Evolutionary conservation across 768 basidiomycete genomes (phyloP).

Genomic region (Amanita muscaria): DNA sequence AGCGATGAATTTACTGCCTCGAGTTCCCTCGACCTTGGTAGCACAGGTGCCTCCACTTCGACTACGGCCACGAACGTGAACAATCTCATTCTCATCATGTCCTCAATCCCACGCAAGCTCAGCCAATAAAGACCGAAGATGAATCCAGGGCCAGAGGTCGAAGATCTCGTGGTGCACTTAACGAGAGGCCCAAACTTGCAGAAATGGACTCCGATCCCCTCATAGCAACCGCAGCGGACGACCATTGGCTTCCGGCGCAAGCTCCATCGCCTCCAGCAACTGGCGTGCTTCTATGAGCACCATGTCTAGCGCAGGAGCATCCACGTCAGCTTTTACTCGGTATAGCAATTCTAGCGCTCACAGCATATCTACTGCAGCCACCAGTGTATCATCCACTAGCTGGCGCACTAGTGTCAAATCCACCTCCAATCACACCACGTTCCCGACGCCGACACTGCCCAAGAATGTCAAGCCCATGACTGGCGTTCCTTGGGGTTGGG

Average conservation of each 20-base stretch:
- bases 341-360: constrained; percentile 70
- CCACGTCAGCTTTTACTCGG: constrained; percentile 65
- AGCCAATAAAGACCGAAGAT: constrained; percentile 28
- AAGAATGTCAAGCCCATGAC: constrained; percentile 79
- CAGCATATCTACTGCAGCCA: constrained; percentile 74
- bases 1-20: constrained; percentile 30
- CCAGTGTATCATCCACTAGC: constrained; percentile 66
- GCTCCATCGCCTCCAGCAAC: constrained; percentile 57
- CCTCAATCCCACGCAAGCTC: constrained; percentile 36
- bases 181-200: constrained; percentile 8
- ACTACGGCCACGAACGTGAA: constrained; percentile 74
- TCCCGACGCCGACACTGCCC: constrained; percentile 33
- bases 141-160: constrained; percentile 44
- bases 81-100: constrained; percentile 67
- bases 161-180: constrained; percentile 21
- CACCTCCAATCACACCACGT: constrained; percentile 21
- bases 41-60: constrained; percentile 34
- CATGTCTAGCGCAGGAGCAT: constrained; percentile 60
- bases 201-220: constrained; percentile 41
- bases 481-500: constrained; percentile 71
- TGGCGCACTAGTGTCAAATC: constrained; percentile 52
- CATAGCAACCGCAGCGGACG: constrained; percentile 49
- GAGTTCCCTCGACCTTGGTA: constrained; percentile 20
- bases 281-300: constrained; percentile 75
- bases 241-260: constrained; percentile 46